These are phyloP conservation scores for Ophiorrhiza pumila DNA, from an alignment of 257 asterid species.

Conservation along the genomic window DNA sequence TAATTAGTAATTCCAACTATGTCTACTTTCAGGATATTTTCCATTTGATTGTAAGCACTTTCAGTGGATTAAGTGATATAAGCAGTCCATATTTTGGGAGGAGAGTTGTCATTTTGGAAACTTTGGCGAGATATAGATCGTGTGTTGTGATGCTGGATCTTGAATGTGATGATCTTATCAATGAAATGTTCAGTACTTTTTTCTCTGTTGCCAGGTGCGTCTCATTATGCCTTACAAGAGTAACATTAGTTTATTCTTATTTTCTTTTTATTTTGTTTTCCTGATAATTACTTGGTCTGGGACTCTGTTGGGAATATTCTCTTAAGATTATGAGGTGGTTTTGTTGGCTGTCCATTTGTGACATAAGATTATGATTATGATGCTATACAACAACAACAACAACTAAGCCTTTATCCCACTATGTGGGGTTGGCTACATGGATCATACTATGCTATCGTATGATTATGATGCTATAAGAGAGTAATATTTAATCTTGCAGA, in stretches of 20 bases:
- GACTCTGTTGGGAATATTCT: neutral
- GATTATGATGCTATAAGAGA: neutral
- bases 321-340: neutral
- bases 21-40: conserved; percentile 74
- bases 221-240: neutral
- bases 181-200: conserved; percentile 80
- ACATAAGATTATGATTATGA: neutral
- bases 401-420: no score
- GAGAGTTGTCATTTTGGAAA: conserved; percentile 91
- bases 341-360: neutral
- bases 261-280: neutral
- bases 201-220: conserved; percentile 74
- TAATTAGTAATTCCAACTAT: conserved; percentile 23
- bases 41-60: conserved; percentile 82
- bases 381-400: no score
- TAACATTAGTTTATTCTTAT: neutral
- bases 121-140: conserved; percentile 90
- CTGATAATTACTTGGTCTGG: neutral
- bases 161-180: conserved; percentile 89
- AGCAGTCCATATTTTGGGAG: conserved; percentile 76
- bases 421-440: no score
- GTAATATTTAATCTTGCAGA: neutral
- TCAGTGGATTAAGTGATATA: conserved; percentile 79
- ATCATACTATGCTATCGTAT: no score
- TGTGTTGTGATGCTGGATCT: conserved; percentile 98